Evolutionary conservation across 495 filamentous ascomycete species (phyloP).

Genomic region (Aspergillus biplanus): DNA sequence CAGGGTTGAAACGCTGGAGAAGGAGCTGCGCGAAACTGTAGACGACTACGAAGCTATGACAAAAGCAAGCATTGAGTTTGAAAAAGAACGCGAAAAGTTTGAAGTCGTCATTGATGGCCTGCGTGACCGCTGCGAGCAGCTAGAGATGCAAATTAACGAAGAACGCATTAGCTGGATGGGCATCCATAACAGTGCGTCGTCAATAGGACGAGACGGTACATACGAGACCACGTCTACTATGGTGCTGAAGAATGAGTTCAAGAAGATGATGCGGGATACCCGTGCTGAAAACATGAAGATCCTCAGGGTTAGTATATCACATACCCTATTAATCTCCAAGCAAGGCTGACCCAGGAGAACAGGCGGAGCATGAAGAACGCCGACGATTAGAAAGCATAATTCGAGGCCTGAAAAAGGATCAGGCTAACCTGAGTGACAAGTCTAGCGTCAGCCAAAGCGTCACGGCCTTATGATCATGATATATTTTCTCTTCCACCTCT

Average conservation of each 20-base stretch:
- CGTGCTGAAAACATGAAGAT: slow-evolving; percentile 70
- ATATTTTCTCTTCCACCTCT: slow-evolving; percentile 1
- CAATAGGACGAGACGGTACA: slow-evolving; percentile 48
- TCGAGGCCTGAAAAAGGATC: slow-evolving; percentile 58
- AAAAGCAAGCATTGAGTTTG: slow-evolving; percentile 79
- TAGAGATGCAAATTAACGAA: slow-evolving; percentile 71
- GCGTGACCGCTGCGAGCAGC: slow-evolving; percentile 67
- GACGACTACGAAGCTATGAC: slow-evolving; percentile 87
- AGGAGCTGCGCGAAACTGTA: slow-evolving; percentile 80
- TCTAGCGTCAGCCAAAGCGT: slow-evolving; percentile 54
- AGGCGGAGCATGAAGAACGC: slow-evolving; percentile 77
- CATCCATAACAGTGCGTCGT: slow-evolving; percentile 52
- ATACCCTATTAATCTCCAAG: background rate
- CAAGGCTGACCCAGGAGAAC: slow-evolving; percentile 23
- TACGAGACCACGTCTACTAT: slow-evolving; percentile 68
- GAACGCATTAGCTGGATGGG: slow-evolving; percentile 75
- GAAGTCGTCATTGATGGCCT: slow-evolving; percentile 73
- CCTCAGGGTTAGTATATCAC: slow-evolving; percentile 60
- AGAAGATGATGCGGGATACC: slow-evolving; percentile 89
- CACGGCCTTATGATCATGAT: slow-evolving; percentile 48
- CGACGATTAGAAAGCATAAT: slow-evolving; percentile 65
- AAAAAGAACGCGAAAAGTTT: slow-evolving; percentile 79
- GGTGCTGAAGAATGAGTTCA: slow-evolving; percentile 80
- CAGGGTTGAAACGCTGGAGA: slow-evolving; percentile 66
- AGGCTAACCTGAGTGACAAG: slow-evolving; percentile 52